Evolutionary conservation across 2,329 filamentous ascomycete genomes (phyloP), one percentile per base, ranked within the genome.

Genomic region (Microcyclospora pomicola): DNA sequence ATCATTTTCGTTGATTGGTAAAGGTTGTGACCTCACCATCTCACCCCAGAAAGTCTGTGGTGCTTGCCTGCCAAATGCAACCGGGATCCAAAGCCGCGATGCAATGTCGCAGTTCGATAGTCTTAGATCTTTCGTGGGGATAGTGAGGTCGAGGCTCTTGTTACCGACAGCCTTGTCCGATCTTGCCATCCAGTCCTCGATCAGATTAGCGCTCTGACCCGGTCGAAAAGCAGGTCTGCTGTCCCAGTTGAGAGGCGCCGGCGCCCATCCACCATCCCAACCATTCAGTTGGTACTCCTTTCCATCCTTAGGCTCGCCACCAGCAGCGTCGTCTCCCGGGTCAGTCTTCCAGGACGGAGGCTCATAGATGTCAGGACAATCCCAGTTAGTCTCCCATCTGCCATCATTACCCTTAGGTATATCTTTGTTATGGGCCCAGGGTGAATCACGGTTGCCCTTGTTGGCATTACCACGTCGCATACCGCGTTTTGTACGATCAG

Each of bases 181-280:
- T 6, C 36, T 35, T 9, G 45, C 38, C 2, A 54, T 27, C 56
- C 56, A 59, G 6, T 36, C 27, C 13, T 52, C 43, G 15, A 59
- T 53, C 16, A 47, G 42, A 9, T 44, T 41, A 13, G 35, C 41
- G 16, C 41, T 48, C n/a, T 51, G 48, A n/a, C 43, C 35, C 10
- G 43, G 42, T 7, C 45, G 41, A 34, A 56, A 59, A 2, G 42
- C 46, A 2, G 50, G 47, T 15, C 54, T 59, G 9, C 44, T 49
- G 16, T 62, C 56, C 68, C 68, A 71, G 15, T 67, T 59, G 13
- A 64, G 53, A 2, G 66, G 65, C 15, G 68, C 56, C 2, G 67
- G 66, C 16, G 62, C 51, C 54, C 61, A 63, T 6, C 62, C 53
- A 10, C 66, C 66, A 36, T 65, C 56, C 62, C 62, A 71, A 39